Evolutionary conservation across 2,329 filamentous ascomycete species (phyloP).

Genomic region (Harringtonia lauricola): DNA sequence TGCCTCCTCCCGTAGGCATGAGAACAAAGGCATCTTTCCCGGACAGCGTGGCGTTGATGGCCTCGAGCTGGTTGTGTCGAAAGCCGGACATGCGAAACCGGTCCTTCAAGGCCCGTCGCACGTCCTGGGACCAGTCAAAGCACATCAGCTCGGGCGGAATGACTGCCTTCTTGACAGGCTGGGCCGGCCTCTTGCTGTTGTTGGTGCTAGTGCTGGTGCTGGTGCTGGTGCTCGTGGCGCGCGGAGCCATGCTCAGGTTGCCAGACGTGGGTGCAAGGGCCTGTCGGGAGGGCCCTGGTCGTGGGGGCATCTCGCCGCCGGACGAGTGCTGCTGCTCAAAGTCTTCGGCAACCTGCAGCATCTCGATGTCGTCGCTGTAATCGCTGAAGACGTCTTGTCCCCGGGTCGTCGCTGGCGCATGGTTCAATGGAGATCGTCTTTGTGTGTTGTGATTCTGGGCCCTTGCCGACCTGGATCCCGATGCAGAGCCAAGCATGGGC

Average conservation of each 20-base stretch:
- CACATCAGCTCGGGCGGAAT: conserved; percentile 47
- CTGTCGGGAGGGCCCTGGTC: conserved; percentile 18
- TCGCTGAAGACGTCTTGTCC: conserved; percentile 15
- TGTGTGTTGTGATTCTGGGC: neutral
- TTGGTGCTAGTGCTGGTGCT: conserved; percentile 24
- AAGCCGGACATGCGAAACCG: conserved; percentile 80
- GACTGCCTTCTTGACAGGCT: conserved; percentile 15
- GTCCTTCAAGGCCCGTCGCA: conserved; percentile 69
- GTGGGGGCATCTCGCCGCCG: conserved; percentile 15
- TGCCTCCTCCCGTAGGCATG: conserved; percentile 96
- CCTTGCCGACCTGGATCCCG: neutral
- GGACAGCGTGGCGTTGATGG: conserved; percentile 82
- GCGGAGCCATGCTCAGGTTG: conserved; percentile 25
- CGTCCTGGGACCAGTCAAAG: conserved; percentile 75
- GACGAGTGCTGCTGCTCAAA: conserved; percentile 28
- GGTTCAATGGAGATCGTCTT: neutral
- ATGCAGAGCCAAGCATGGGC: neutral
- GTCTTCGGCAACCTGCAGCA: conserved; percentile 40
- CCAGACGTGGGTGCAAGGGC: conserved; percentile 38
- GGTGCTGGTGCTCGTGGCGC: conserved; percentile 23
- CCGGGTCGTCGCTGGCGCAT: neutral
- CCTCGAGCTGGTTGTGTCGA: conserved; percentile 82
- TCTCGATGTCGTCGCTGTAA: conserved; percentile 26
- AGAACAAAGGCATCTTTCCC: conserved; percentile 89
- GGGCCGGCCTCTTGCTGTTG: conserved; percentile 17